Evolutionary conservation across 495 filamentous ascomycete genomes (phyloP).

Genomic region (Penicillium paradoxum): DNA sequence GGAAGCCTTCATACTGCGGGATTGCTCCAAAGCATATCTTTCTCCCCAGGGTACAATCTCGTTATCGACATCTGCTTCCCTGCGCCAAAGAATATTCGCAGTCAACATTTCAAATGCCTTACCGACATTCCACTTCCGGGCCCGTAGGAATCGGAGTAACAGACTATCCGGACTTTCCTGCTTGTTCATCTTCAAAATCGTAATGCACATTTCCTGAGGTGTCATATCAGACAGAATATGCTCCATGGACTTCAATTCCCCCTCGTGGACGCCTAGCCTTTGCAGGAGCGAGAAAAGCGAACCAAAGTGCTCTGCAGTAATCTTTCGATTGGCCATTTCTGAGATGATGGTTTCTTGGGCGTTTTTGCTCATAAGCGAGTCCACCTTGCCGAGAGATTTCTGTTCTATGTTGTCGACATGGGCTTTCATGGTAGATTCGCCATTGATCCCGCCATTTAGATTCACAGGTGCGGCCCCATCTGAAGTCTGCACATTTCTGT

Average conservation of each 20-base stretch:
- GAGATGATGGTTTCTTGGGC: constrained; percentile 9
- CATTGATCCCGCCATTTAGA: background rate
- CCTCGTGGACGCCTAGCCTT: constrained; percentile 16
- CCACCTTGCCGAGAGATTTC: constrained; percentile 18
- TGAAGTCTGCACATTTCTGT: background rate
- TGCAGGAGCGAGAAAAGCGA: constrained; percentile 14
- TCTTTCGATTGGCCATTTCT: constrained; percentile 16
- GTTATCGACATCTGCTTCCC: constrained; percentile 72
- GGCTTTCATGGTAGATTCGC: background rate
- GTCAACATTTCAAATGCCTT: constrained; percentile 85
- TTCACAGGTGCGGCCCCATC: background rate
- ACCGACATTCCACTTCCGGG: constrained; percentile 86
- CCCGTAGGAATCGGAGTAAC: constrained; percentile 78
- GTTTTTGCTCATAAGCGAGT: constrained; percentile 13
- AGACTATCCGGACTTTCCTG: constrained; percentile 68
- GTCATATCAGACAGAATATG: constrained; percentile 17
- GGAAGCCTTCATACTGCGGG: constrained; percentile 43
- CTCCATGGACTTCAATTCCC: constrained; percentile 23
- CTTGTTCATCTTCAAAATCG: constrained; percentile 24
- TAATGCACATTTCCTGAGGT: constrained; percentile 24
- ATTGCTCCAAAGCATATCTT: constrained; percentile 49
- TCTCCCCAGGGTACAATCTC: constrained; percentile 74
- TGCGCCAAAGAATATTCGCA: constrained; percentile 79
- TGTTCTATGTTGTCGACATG: constrained; percentile 4
- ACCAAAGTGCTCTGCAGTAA: constrained; percentile 12